phyloP scores from a whole-genome alignment of 495 filamentous ascomycete species.

The Thermochaetoides thermophila region DNA sequence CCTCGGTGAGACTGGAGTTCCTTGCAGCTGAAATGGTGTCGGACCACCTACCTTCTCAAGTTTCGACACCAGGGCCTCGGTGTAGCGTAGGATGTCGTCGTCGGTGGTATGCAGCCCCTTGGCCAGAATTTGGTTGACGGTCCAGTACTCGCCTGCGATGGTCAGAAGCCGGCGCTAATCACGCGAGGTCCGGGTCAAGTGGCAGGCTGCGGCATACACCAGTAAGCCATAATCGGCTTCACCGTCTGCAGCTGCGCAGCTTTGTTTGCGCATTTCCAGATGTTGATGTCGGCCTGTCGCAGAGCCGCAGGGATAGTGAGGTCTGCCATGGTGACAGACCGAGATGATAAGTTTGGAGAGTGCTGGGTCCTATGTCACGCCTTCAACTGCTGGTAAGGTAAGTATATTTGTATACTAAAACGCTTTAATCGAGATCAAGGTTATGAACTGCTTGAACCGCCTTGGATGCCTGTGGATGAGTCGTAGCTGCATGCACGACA shows the following conservation, averaged over 20 bases:
- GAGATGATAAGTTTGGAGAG: too few species aligned
- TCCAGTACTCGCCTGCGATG: constrained; percentile 69
- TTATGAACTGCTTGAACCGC: too few species aligned
- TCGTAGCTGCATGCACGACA: too few species aligned
- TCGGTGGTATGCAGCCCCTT: constrained; percentile 62
- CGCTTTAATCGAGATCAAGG: too few species aligned
- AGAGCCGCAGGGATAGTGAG: constrained; percentile 61
- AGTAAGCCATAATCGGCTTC: constrained; percentile 82
- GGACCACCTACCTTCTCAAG: constrained; percentile 71
- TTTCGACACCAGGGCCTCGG: constrained; percentile 76
- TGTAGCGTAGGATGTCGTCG: constrained; percentile 62
- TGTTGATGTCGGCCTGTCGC: constrained; percentile 58
- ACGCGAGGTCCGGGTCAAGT: neutral
- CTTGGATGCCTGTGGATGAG: too few species aligned
- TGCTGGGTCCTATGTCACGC: too few species aligned
- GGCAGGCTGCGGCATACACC: constrained; percentile 86
- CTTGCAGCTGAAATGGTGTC: too few species aligned
- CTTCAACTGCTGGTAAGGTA: too few species aligned
- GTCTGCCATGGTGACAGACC: constrained; percentile 54
- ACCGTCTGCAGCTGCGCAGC: constrained; percentile 71
- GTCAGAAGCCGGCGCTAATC: constrained; percentile 3
- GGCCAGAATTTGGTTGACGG: constrained; percentile 78
- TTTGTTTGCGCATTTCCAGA: constrained; percentile 54
- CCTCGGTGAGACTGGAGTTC: too few species aligned
- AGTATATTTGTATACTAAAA: too few species aligned